A percentile compares a stretch with the other conserved stretches of the same genome.
Conservation (phyloP, 2,329 filamentous ascomycete species). For the Fonsecaea nubica region DNA sequence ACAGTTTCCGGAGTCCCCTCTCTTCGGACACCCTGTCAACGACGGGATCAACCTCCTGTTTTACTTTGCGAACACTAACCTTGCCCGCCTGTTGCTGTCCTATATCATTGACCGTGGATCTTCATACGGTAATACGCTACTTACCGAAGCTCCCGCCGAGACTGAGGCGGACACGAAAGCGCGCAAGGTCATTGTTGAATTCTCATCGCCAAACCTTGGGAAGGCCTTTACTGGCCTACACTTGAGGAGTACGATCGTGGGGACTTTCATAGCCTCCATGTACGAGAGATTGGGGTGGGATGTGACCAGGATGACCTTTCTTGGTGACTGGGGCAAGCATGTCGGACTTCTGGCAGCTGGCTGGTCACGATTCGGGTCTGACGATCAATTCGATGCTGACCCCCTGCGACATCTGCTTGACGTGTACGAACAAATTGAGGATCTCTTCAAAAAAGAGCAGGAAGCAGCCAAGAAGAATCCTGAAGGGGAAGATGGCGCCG, state of each 20-base stretch:
- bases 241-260: conserved; percentile 77
- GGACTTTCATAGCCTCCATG: conserved; percentile 73
- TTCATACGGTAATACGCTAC: conserved; percentile 69
- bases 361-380: conserved; percentile 75
- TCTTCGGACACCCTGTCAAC: conserved; percentile 72
- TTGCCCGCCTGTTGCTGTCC: conserved; percentile 71
- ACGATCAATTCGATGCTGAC: conserved; percentile 72
- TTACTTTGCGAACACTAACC: conserved; percentile 73
- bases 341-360: conserved; percentile 72
- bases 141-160: conserved; percentile 67
- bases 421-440: conserved; percentile 79
- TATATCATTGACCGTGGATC: conserved; percentile 68
- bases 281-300: conserved; percentile 75
- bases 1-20: conserved; percentile 74
- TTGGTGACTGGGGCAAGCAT: conserved; percentile 73
- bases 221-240: conserved; percentile 81
- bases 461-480: conserved; percentile 63
- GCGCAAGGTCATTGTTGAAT: conserved; percentile 77
- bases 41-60: conserved; percentile 76
- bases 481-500: conserved; percentile 43
- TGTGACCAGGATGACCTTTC: conserved; percentile 74
- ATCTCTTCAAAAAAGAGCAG: conserved; percentile 59
- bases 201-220: conserved; percentile 84
- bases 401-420: conserved; percentile 84
- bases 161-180: conserved; percentile 63